These are phyloP conservation scores for Colletotrichum australisinense DNA, from an alignment of 2,329 filamentous ascomycete species.

Conservation along the genomic window DNA sequence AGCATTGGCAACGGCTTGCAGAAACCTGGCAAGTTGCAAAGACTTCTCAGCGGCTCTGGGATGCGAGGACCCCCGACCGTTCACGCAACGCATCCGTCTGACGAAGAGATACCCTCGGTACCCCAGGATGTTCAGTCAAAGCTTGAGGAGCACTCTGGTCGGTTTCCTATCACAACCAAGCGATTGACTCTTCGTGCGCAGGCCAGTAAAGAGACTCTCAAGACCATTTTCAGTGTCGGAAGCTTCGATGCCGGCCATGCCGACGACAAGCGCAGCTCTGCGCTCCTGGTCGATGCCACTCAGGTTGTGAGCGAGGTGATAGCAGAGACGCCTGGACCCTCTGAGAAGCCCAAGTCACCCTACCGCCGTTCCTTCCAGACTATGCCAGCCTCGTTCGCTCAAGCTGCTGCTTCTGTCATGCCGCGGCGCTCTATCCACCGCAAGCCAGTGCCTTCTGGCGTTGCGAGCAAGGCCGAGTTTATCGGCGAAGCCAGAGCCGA, in stretches of 20 bases:
- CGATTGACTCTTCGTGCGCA: constrained; percentile 51
- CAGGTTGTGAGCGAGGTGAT: constrained; percentile 5
- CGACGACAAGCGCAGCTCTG: neutral
- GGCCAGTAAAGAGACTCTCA: constrained; percentile 59
- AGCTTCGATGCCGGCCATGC: constrained; percentile 49
- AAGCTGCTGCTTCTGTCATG: constrained; percentile 36
- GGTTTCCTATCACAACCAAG: constrained; percentile 49
- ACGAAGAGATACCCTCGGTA: constrained; percentile 48
- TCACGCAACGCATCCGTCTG: constrained; percentile 46
- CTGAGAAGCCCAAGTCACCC: constrained; percentile 9
- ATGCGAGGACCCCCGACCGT: constrained; percentile 44
- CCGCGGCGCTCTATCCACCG: constrained; percentile 28
- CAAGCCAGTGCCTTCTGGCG: constrained; percentile 23
- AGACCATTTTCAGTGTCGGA: constrained; percentile 62
- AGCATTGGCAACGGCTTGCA: constrained; percentile 47
- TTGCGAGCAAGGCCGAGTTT: neutral
- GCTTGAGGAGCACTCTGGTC: constrained; percentile 47
- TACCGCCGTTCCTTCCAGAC: constrained; percentile 33
- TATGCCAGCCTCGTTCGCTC: constrained; percentile 29
- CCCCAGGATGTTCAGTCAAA: constrained; percentile 49
- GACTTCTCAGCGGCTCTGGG: constrained; percentile 49
- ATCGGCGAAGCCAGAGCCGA: constrained; percentile 26
- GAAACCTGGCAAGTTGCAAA: constrained; percentile 47
- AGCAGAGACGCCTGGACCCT: neutral
- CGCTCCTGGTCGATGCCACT: neutral